These are phyloP conservation scores for Rauvolfia tetraphylla DNA, from an alignment of 257 asterid genomes.

Conservation along the genomic window DNA sequence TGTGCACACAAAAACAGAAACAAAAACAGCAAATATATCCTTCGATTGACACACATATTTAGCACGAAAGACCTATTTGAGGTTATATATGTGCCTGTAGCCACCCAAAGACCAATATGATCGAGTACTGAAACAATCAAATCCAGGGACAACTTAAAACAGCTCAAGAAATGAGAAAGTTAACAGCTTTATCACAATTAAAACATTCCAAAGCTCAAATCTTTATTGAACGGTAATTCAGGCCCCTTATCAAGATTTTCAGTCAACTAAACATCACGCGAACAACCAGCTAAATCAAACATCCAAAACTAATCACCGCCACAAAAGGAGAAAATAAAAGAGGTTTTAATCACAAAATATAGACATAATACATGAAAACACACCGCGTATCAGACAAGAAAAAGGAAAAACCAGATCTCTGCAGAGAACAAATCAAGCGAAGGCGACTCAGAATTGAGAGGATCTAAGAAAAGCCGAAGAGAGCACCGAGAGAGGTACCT, in stretches of 20 bases:
- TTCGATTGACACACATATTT: not conserved
- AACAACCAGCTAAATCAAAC: not conserved
- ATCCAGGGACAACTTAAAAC: not conserved
- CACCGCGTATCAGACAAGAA: not conserved
- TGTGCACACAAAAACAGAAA: not conserved
- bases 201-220: not conserved
- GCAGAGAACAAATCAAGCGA: not conserved
- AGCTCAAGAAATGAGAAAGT: not conserved
- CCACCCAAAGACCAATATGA: not conserved
- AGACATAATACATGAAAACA: not conserved
- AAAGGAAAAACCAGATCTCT: not conserved
- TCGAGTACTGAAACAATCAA: not conserved
- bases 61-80: not conserved
- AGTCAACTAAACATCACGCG: not conserved
- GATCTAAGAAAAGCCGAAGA: not conserved
- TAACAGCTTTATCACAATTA: not conserved
- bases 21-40: not conserved
- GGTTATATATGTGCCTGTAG: not conserved
- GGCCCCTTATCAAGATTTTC: too few species aligned
- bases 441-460: not conserved
- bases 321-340: too few species aligned
- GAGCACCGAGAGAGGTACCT: conserved; percentile 15
- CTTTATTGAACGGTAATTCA: not conserved
- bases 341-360: not conserved
- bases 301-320: not conserved